A percentile compares a stretch with the other conserved stretches of the same genome.
Conservation (phyloP, 208 protist species). For the Trypanosoma rangeli region DNA sequence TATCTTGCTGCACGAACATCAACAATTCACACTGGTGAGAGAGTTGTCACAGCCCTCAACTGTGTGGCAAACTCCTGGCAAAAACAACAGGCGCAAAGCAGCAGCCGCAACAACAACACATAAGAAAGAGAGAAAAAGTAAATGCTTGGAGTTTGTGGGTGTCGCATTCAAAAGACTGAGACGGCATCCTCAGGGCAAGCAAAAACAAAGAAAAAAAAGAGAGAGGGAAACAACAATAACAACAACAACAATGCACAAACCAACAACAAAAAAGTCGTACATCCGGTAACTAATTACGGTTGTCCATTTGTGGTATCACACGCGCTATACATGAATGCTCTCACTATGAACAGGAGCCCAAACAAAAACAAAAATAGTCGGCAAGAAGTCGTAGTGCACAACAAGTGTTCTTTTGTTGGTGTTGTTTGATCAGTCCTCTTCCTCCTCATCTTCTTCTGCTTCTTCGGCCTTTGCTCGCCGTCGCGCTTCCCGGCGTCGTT, state of each 20-base stretch:
- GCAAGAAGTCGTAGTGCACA: too few species aligned
- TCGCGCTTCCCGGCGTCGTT: slow-evolving; percentile 37
- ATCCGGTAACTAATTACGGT: too few species aligned
- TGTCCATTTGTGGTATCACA: not conserved
- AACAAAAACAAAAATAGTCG: not conserved
- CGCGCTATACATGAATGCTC: not conserved
- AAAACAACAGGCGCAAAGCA: not conserved
- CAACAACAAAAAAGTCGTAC: too few species aligned
- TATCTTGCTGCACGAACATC: slow-evolving; percentile 3
- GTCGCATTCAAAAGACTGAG: too few species aligned
- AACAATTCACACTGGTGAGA: not conserved
- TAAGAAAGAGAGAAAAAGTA: not conserved
- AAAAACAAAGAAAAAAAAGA: not conserved
- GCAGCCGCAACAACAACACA: slow-evolving; percentile 3
- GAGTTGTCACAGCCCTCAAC: not conserved
- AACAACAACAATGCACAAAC: too few species aligned
- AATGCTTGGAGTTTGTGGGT: not conserved
- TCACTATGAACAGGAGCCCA: not conserved
- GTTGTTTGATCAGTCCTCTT: slow-evolving; percentile 37
- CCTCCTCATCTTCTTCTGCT: slow-evolving; percentile 55
- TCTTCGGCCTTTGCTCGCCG: slow-evolving; percentile 40
- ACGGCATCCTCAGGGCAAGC: not conserved
- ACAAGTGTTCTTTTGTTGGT: slow-evolving; percentile 10
- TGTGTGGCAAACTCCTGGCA: too few species aligned
- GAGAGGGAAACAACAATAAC: not conserved